Base-by-base conservation (phyloP, 495 filamentous ascomycete genomes). In the Patellaria atrata region DNA sequence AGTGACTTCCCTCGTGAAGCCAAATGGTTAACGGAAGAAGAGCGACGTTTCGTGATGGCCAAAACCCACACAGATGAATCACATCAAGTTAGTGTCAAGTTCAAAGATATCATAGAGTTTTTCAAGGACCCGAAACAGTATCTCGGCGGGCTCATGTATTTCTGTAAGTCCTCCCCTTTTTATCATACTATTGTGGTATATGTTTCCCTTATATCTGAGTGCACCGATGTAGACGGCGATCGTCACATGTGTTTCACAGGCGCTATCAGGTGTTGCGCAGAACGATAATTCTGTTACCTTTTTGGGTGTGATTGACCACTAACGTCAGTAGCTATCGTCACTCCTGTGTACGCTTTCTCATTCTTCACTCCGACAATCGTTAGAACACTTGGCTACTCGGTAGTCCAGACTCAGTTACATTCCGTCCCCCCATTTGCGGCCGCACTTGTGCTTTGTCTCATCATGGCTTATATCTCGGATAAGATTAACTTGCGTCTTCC, bases 1-100 rank as follows among this genome's bases (percentile, higher is more conserved):
- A 22, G 55, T 1, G 53, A 60, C 34, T 55, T 55, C 35, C 60
- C 60, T 0, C 45, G 54, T 19, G 40, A 32, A 9, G 43, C 44
- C 13, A 37, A 16, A 1, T 52, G 49, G 29, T 30, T 52, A 11
- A 45, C 41, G 20, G 37, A 45, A 27, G 9, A 20, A 11, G 45
- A 52, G 33, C 8, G 44, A 12, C 27, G 40, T 14, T 49, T 36
- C 22, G 20, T 52, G 41, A 45, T n/a, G 37, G 35, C 2, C 40
- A 40, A 1, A 30, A 14, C 18, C 34, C 38, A 1, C 26, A 30
- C 7, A 40, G 40, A 1, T 15, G 28, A 10, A 40, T 48, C 17
- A 48, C 40, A 45, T 16, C 38, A 50, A 17, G 43, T 43, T 18
- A 44, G 40, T 30, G 40, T 48, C 14, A 18, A 29, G 16, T 34